Evolutionary conservation across 768 basidiomycete species (phyloP).

Genomic region (Atractiella rhizophila): DNA sequence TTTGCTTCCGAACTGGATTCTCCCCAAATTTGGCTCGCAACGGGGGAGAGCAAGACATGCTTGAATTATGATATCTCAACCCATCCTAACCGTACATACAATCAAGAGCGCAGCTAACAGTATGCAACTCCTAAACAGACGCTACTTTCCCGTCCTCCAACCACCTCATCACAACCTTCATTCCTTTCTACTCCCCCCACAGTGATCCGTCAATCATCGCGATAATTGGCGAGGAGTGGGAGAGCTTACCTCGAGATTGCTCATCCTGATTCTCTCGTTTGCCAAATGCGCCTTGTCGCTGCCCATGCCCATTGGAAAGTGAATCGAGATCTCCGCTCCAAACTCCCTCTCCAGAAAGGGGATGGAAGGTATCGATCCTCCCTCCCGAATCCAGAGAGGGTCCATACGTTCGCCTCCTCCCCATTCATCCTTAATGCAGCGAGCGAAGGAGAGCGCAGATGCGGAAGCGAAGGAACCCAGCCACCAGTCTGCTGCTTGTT

Average conservation of each 20-base stretch:
- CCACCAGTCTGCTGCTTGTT: constrained; percentile 88
- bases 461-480: constrained; percentile 57
- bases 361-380: constrained; percentile 71
- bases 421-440: constrained; percentile 67
- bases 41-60: too few relatives aligned
- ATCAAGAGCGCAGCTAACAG: too few relatives aligned
- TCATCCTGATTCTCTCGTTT: constrained; percentile 67
- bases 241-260: constrained; percentile 32
- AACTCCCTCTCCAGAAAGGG: constrained; percentile 86
- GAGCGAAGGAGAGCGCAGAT: constrained; percentile 67
- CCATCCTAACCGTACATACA: too few relatives aligned
- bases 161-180: too few relatives aligned
- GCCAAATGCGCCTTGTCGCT: constrained; percentile 45
- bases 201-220: too few relatives aligned
- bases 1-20: too few relatives aligned
- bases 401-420: constrained; percentile 18
- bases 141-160: too few relatives aligned
- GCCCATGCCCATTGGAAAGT: constrained; percentile 83
- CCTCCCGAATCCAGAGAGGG: constrained; percentile 13
- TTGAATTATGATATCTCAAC: too few relatives aligned
- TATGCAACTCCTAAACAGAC: too few relatives aligned
- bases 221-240: too few relatives aligned
- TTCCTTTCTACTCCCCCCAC: too few relatives aligned
- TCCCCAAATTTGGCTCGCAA: too few relatives aligned
- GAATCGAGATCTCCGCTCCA: constrained; percentile 49